These are phyloP conservation scores for Saturnispora quitensis DNA, from an alignment of 805 yeast species.

Conservation along the genomic window DNA sequence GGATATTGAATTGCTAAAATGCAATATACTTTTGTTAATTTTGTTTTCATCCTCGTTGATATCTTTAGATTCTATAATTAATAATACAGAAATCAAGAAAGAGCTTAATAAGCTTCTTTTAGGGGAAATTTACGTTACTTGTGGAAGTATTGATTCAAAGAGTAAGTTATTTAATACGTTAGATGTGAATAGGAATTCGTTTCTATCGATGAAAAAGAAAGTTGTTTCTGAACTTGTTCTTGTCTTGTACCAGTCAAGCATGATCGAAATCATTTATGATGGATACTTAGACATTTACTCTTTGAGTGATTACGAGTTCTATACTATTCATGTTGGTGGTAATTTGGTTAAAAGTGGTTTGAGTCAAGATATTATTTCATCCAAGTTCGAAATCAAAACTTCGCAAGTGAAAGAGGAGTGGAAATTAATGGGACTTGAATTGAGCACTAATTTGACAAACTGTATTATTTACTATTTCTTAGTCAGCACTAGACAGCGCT, in stretches of 20 bases:
- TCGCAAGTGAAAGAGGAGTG: background rate
- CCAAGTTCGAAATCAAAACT: background rate
- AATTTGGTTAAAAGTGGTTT: background rate
- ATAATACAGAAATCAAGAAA: background rate
- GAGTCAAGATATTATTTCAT: background rate
- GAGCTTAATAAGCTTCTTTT: background rate
- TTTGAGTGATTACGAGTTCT: background rate
- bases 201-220: background rate
- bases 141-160: constrained; percentile 3
- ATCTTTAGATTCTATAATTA: background rate
- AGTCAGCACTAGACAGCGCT: no score
- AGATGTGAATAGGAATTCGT: background rate
- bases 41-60: background rate
- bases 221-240: background rate
- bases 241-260: background rate
- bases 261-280: background rate
- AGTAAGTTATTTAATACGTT: background rate
- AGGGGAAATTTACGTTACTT: background rate
- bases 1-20: constrained; percentile 1
- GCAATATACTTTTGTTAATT: background rate
- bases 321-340: background rate
- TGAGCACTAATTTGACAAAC: background rate
- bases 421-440: background rate
- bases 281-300: background rate
- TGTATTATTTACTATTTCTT: background rate